A percentile compares a stretch with the other conserved stretches of the same genome.
phyloP scores from a whole-genome alignment of 306 rosid genomes.

The Vigna unguiculata region DNA sequence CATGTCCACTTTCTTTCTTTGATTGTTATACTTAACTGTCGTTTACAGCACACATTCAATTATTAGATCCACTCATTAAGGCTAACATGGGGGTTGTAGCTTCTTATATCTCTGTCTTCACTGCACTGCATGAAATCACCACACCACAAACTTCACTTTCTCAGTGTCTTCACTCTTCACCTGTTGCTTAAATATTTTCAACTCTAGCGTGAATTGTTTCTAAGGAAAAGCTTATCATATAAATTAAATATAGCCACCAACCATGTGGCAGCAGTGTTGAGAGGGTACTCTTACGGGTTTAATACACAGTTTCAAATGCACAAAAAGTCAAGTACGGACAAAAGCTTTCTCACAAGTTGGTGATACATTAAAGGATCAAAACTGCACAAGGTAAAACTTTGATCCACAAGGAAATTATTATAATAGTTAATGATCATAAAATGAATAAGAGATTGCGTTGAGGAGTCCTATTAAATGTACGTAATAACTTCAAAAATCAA shows the following conservation, averaged over 20 bases:
- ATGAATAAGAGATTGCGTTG: not conserved
- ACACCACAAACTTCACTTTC: not conserved
- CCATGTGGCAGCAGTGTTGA: not conserved
- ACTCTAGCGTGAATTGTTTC: not conserved
- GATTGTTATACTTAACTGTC: not conserved
- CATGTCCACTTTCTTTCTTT: not conserved
- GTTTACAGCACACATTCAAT: not conserved
- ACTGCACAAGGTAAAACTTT: not conserved
- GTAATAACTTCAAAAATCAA: not conserved
- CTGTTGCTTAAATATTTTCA: not conserved
- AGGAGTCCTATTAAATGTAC: not conserved
- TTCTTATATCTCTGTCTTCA: not conserved
- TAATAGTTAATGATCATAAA: not conserved
- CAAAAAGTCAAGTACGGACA: not conserved
- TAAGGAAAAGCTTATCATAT: not conserved
- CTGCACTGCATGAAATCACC: not conserved
- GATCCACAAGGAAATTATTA: not conserved
- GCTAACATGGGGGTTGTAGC: not conserved
- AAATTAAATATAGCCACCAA: conserved; percentile 14
- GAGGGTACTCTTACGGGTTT: not conserved
- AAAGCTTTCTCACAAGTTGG: conserved; percentile 1
- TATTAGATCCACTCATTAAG: not conserved
- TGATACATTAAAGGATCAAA: not conserved
- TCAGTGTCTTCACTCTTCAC: not conserved
- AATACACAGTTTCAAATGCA: conserved; percentile 9